Percentiles rank a stretch among this genome's conserved stretches.
phyloP scores from a whole-genome alignment of 2,329 filamentous ascomycete genomes.

The Dothideomycetes sp. region DNA sequence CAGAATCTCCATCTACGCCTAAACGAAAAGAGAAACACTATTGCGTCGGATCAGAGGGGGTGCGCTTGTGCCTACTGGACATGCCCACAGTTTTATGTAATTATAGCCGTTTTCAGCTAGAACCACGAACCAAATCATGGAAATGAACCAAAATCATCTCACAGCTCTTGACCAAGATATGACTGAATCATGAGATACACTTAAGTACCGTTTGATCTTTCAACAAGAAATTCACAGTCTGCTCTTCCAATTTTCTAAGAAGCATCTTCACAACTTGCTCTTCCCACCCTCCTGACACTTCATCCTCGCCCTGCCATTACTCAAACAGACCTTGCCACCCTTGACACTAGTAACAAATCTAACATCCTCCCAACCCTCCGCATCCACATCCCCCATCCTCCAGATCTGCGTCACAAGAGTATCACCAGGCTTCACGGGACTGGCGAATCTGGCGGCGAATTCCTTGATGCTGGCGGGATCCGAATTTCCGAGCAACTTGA shows the following conservation, averaged over 20 bases:
- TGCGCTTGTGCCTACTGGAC: too few species aligned
- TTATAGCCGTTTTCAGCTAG: slow-evolving; percentile 13
- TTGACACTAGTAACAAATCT: slow-evolving; percentile 70
- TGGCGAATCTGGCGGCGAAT: slow-evolving; percentile 82
- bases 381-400: slow-evolving; percentile 59
- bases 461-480: slow-evolving; percentile 75
- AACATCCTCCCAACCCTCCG: slow-evolving; percentile 67
- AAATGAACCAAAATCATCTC: background rate
- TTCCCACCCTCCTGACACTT: slow-evolving; percentile 46
- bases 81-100: too few species aligned
- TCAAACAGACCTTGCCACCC: slow-evolving; percentile 75
- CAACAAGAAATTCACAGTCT: background rate
- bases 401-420: slow-evolving; percentile 75
- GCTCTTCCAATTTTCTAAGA: too few species aligned
- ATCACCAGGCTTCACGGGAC: slow-evolving; percentile 73
- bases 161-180: background rate
- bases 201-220: background rate
- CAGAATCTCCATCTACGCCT: slow-evolving; percentile 16
- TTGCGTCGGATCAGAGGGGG: too few species aligned
- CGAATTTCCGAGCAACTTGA: slow-evolving; percentile 64
- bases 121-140: slow-evolving; percentile 12
- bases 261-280: slow-evolving; percentile 63
- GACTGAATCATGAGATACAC: slow-evolving; percentile 5
- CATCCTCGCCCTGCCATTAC: slow-evolving; percentile 75
- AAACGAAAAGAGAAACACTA: too few species aligned